Evolutionary conservation across 2,329 filamentous ascomycete species (phyloP), one percentile per base, ranked within the genome.

Genomic region (Anthostomella pinea): DNA sequence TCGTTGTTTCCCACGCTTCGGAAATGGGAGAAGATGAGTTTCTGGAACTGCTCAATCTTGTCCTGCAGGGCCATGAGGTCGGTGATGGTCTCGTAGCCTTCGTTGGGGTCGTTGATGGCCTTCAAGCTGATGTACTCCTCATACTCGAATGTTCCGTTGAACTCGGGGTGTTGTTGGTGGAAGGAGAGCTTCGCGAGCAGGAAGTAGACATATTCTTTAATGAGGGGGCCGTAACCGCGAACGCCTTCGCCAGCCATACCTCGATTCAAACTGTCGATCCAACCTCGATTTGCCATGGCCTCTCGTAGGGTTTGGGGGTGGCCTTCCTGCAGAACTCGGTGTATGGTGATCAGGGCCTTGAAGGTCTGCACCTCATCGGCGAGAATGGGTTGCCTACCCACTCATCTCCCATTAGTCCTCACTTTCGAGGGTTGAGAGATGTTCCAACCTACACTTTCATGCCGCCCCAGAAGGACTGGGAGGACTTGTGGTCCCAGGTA

Each of bases 281-380:
- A 98, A 56, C 77, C 79, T 41, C 85, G 77, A 69, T 97, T 87
- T 41, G 82, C 77, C 71, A 96, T 87, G 18, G 89, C 93, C 64
- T 98, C 93, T 56, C 83, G 83, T 21, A 98, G 68, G 2, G 86
- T 87, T 38, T 86, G 75, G 1, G 93, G 90, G 58, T 98, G 93
- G 11, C 93, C 93, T 65, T 98, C 93, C 60, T 98, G 93, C 13
- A 98, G 75, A 35, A 98, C 91, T 64, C 97, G 96, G 71, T 98
- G 93, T 49, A 97, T 81, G 15, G 89, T 97, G 58, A 97, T 96
- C 43, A 98, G 77, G 30, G 93, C 90, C 65, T 98, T 98, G 77
- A 97, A 98, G 4, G 93, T 97, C 70, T 98, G 93, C 24, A 98
- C 84, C 70, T 98, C 93, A 62, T 98, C 93, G 65, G 93, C 91